Base-by-base conservation (phyloP, 345 rosid species). In the Heritiera littoralis region DNA sequence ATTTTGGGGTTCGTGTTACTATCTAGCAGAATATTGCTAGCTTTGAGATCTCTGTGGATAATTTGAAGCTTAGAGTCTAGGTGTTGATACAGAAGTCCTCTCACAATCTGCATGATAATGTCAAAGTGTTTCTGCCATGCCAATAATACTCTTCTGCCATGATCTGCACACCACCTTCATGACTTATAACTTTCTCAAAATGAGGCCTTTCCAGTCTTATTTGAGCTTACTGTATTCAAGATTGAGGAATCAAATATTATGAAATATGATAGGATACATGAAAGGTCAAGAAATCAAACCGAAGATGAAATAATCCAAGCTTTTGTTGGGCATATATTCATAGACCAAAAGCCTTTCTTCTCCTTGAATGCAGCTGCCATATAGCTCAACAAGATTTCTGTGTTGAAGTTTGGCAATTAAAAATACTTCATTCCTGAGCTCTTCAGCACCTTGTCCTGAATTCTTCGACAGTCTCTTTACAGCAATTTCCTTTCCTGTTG, bases 21-120 rank as follows among this genome's bases (percentile, higher is more conserved):
- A 46, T 45, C 72, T 20, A 45, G 72, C 35, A 68, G 52, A 68
- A 68, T 45, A 45, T 45, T 68, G 15, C 72, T 45, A 20, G 54
- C 72, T 68, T 68, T 45, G 35, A 68, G 52, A 45, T 68, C 72
- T 45, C 38, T 45, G 2, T 68, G 72, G 18, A 67, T 11, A 5
- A 43, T n/a, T 8, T 67, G 72, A 6, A 67, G 72, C 54, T 67
- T n/a, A n/a, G 72, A 67, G 15, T 67, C 72, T 67, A n/a, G 52
- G 72, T 67, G 52, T 10, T n/a, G 54, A 45, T 67, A 67, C 8
- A 67, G 10, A 43, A 43, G 52, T 67, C 32, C 72, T 43, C 72
- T 67, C 72, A 45, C 52, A n/a, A 67, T 67, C 32, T 67, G 32
- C 14, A 43, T 67, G 14, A 45, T 20, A 67, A 67, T 43, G 54